Evolutionary conservation across 495 filamentous ascomycete genomes (phyloP), one percentile per base, ranked within the genome.

Genomic region (Aspergillus campestris): DNA sequence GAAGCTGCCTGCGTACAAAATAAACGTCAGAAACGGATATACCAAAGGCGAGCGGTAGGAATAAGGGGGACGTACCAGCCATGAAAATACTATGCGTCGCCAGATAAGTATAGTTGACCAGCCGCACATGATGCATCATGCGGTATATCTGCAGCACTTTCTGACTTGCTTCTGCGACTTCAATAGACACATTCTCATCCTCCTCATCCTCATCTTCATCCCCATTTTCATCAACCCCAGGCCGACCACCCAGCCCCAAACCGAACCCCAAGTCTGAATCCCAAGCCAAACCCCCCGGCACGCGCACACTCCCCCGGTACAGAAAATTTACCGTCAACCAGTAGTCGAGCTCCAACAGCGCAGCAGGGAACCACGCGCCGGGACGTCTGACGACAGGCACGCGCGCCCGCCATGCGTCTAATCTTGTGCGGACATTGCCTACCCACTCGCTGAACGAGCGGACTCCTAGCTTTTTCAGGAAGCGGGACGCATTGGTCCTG

Each of bases 281-380:
- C 11, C 80, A 79, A 39, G 87, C 86, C 44, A 94, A 78, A 44
- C 83, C 73, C 7, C 81, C 77, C 7, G 89, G 89, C 8, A 90
- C 86, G 12, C 83, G 84, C 40, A 95, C 65, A 55, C 85, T 88
- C 55, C 92, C 89, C 41, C 87, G 73, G 59, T 95, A 95, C 5
- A 95, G 76, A 84, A 92, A 84, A 52, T 95, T 91, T 42, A 95
- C 79, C 11, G 87, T 84, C 63, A 95, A 89, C 87, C 88, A 95
- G 61, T 95, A 95, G 57, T 95, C 95, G 34, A 95, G 66, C 48
- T 94, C 86, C 6, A 95, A 66, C 50, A 94, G 88, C 38, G 90
- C 79, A 7, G 82, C 78, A 4, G 81, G 84, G 61, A 95, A 94
- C 5, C 78, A 74, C n/a, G 95, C 90, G 7, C 88, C 88, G 0